A percentile compares a stretch with the other conserved stretches of the same genome.
These are phyloP conservation scores for Wickerhamiella kurtzmanii DNA, from an alignment of 805 yeast species.

Conservation along the genomic window DNA sequence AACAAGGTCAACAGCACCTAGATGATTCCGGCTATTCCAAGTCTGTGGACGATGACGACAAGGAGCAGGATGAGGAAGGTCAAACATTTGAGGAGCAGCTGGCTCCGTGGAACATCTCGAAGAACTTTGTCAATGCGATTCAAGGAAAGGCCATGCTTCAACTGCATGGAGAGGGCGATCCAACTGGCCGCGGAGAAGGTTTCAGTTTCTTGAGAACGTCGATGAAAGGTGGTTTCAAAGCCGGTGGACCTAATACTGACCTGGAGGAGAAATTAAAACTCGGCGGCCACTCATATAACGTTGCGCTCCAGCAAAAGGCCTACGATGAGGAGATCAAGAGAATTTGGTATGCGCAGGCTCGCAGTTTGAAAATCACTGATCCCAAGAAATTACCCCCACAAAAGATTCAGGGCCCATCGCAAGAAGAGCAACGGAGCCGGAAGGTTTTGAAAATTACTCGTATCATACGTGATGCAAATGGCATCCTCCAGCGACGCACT, in stretches of 20 bases:
- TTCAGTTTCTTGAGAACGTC: conserved; percentile 80
- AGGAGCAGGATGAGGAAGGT: conserved; percentile 28
- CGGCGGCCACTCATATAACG: conserved; percentile 62
- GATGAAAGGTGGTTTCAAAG: conserved; percentile 82
- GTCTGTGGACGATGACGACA: conserved; percentile 31
- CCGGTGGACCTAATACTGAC: conserved; percentile 19
- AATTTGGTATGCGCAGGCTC: conserved; percentile 79
- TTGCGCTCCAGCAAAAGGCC: conserved; percentile 74
- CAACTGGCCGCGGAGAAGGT: conserved; percentile 81
- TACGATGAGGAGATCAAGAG: conserved; percentile 81
- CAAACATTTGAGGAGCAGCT: conserved; percentile 64
- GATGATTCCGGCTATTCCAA: conserved; percentile 59
- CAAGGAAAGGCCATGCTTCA: conserved; percentile 96
- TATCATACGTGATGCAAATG: conserved; percentile 70
- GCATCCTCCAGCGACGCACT: conserved; percentile 66
- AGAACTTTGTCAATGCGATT: conserved; percentile 83
- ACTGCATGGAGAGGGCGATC: conserved; percentile 88
- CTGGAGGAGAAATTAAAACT: conserved; percentile 21
- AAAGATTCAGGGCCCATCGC: conserved; percentile 18
- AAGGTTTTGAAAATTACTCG: conserved; percentile 52
- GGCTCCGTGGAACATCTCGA: conserved; percentile 88
- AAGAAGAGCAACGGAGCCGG: conserved; percentile 20
- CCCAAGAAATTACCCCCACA: conserved; percentile 13
- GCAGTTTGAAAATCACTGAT: conserved; percentile 37
- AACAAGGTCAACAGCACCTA: conserved; percentile 74